Evolutionary conservation across 768 basidiomycete genomes (phyloP), one percentile per base, ranked within the genome.

Genomic region (Russula olivacea): DNA sequence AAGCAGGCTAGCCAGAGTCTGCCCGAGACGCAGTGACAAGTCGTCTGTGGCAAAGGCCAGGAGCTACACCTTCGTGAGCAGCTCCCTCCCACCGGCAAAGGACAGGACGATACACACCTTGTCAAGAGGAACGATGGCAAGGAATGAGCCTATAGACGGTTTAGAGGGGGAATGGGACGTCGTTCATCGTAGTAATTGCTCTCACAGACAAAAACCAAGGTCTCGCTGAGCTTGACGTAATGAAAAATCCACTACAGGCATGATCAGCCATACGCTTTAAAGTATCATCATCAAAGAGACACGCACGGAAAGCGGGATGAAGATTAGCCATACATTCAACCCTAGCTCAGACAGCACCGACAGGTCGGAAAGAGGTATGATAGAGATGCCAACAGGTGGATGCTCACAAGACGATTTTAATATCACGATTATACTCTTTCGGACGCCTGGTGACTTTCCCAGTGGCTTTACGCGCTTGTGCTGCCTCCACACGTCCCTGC

Each of bases 21-120:
- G 87, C 1, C 91, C 92, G 1, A 93, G 85, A 32, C 91, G 84
- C 58, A 91, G 70, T 4, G 92, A 89, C 19, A 94, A 68, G 66
- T 94, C 89, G 63, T 94, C 92, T 0, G 92, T 94, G 1, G 90
- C 90, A 70, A 92, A 93, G 1, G 86, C 87, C 2, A 93, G 79
- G 6, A 93, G 74, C 87, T 90, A 50, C 40, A 55, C 25, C 11
- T 34, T 68, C 21, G 66, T 67, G 15, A 63, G 36, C 7, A 6
- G 32, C 2, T 38, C 34, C 40, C 36, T 12, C 36, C 51, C 36
- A 12, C 36, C 28, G 15, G 0, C 36, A 41, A 49, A 25, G 34
- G 28, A 38, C 17, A 56, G 34, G 57, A 25, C 38, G n/a, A 36
- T 25, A 25, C 50, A 41, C 48, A 87, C 88, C 75, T 91, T 90